Evolutionary conservation across 2,329 filamentous ascomycete genomes (phyloP), one percentile per base, ranked within the genome.

Genomic region (Camptophora hylomeconis): DNA sequence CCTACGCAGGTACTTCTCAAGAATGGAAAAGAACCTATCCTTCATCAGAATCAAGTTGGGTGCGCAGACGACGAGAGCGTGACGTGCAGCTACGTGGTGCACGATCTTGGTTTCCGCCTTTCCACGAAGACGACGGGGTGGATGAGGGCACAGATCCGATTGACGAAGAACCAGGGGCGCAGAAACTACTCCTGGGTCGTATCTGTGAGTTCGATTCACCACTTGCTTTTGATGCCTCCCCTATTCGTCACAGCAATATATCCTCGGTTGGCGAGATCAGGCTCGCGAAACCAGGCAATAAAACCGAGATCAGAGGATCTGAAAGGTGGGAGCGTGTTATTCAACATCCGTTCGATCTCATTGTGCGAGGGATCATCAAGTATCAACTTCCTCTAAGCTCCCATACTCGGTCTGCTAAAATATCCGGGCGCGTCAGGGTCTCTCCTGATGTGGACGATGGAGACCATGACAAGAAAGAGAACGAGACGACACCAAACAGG

Each of bases 181-280:
- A 83, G 25, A 93, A 86, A 32, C 84, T 95, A 70, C 67, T 92
- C 18, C 72, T 98, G n/a, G 89, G 89, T 17, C 80, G 80, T 19
- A 82, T 95, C 20, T 75, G 76, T 36, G 69, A 75, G 38, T 89
- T 95, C 45, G 83, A 94, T 51, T 92, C 82, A 30, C 77, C 84
- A 0, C 62, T 98, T 19, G 77, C 72, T 4, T 95, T 95, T 45
- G 86, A 93, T 36, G 80, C 84, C 3, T 87, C 84, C 0, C 84
- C 92, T 16, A 79, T 94, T 58, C 75, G 82, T 38, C 75, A 77
- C 40, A 67, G 72, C 16, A 58, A 67, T 8, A 80, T 79, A 10
- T 69, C 67, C 11, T 89, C 84, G 0, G 72, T 79, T 4, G 87
- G 84, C 17, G 80, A 89, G 47, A 72, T 98, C 41, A 79, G 87